Percentiles rank a stretch among this genome's conserved stretches.
These are phyloP conservation scores for Schizochytrium sp. DNA, from an alignment of 108 stramenopile genomes.

Conservation along the genomic window DNA sequence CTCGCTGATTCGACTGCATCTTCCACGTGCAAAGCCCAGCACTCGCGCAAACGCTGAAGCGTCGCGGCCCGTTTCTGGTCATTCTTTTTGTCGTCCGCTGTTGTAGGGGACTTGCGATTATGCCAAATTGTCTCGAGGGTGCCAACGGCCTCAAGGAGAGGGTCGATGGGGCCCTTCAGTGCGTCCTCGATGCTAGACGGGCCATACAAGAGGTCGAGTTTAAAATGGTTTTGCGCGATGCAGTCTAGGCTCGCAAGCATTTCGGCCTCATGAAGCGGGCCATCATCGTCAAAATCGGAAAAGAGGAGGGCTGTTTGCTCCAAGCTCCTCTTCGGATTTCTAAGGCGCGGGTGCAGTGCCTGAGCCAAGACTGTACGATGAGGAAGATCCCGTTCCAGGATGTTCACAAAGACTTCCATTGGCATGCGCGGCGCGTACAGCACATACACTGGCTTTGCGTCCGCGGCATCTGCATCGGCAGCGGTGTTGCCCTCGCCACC, in stretches of 20 bases:
- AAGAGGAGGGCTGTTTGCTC: background rate
- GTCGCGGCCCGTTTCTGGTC: background rate
- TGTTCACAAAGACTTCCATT: background rate
- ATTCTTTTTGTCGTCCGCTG: no score
- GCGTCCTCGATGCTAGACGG: background rate
- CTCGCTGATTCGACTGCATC: background rate
- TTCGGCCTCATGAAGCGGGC: background rate
- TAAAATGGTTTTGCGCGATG: background rate
- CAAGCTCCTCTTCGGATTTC: no score
- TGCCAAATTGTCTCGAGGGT: background rate
- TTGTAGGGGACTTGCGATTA: background rate
- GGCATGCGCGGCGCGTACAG: background rate
- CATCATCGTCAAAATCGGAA: background rate
- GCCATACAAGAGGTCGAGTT: background rate
- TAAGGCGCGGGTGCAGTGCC: background rate
- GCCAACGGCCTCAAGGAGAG: background rate
- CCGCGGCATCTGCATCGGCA: background rate
- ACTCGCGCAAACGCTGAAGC: background rate
- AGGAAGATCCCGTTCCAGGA: background rate
- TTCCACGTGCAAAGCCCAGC: background rate
- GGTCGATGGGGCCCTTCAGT: background rate
- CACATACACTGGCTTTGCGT: background rate
- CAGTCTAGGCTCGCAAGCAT: background rate
- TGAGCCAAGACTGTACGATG: background rate
- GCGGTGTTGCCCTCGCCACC: background rate